Evolutionary conservation across 2,329 filamentous ascomycete species (phyloP), one percentile per base, ranked within the genome.

Genomic region (Penicillium sp.): DNA sequence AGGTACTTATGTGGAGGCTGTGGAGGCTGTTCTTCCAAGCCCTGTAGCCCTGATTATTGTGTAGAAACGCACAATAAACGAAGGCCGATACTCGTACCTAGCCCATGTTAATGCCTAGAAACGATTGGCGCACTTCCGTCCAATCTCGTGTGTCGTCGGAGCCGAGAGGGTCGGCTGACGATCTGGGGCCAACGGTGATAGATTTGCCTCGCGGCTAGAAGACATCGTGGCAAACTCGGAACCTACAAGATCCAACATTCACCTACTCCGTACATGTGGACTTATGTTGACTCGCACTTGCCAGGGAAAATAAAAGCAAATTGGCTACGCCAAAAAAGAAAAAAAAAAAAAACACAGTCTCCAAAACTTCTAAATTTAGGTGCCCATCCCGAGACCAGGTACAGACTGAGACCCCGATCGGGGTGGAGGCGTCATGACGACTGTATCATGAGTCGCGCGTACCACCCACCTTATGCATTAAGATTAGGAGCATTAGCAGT

Each of bases 401-500:
- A 45, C 47, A 40, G 22, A 45, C 41, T 42, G 48, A 47, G 43
- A 51, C 48, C 9, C 48, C 40, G 41, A 49, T 45, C 47, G 47
- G 47, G 43, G 43, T 37, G 48, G 43, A 38, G 31, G 48, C 48
- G 48, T 47, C 48, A 51, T 47, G 32, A 51, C 38, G 38, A 51
- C 32, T 51, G 48, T 51, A 51, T 50, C 48, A 50, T 51, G 48
- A 51, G 48, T 51, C 43, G 48, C 48, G 37, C 44, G 48, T 51
- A 51, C 48, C 43, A 42, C 46, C 39, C 32, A 35, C 22, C 17
- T 17, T 17, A 22, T 48, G 31, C 33, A 35, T 31, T 37, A 13
- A 15, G 32, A 39, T 43, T 19, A 26, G 15, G n/a, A 29, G 22
- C 24, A 43, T 34, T 40, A 4, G 24, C 6, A 38, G 28, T 21